Percentiles rank a stretch among this genome's conserved stretches.
Evolutionary conservation across 129 eudicot species (phyloP).

Genomic region (Helichrysum umbraculigerum): DNA sequence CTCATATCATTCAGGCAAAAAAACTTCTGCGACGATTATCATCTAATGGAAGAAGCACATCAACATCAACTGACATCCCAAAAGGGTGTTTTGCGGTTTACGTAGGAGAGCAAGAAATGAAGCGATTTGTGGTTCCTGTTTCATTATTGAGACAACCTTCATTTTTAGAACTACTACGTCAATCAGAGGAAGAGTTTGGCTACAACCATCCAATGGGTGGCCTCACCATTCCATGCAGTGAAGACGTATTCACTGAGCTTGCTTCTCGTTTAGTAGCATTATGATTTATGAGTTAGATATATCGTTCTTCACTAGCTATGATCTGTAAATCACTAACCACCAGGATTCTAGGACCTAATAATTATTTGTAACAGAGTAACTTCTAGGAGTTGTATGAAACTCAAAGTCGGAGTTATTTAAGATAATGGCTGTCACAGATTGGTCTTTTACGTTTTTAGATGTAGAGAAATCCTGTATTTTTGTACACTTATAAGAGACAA

Average conservation of each 20-base stretch:
- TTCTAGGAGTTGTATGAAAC: background rate
- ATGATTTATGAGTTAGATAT: background rate
- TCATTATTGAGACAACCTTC: background rate
- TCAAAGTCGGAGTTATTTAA: background rate
- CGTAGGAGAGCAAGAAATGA: background rate
- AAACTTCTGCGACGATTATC: background rate
- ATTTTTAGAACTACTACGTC: background rate
- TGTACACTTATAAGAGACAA: too few species aligned
- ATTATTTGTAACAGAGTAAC: background rate
- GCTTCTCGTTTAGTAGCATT: background rate
- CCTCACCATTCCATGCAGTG: background rate
- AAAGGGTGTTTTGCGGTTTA: background rate
- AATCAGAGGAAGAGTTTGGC: background rate
- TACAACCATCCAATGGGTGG: background rate
- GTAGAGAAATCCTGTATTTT: too few species aligned
- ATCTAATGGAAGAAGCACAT: background rate
- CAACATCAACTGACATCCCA: background rate
- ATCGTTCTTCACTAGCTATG: background rate
- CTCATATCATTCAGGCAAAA: background rate
- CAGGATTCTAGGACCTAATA: background rate
- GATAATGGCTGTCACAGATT: too few species aligned
- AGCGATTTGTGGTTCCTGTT: conserved; percentile 2
- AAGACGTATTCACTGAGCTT: background rate
- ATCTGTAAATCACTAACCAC: background rate
- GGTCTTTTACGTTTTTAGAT: too few species aligned